Evolutionary conservation across 192 early-diverging fungal species (phyloP), one percentile per base, ranked within the genome.

Genomic region (Endogone sp.): DNA sequence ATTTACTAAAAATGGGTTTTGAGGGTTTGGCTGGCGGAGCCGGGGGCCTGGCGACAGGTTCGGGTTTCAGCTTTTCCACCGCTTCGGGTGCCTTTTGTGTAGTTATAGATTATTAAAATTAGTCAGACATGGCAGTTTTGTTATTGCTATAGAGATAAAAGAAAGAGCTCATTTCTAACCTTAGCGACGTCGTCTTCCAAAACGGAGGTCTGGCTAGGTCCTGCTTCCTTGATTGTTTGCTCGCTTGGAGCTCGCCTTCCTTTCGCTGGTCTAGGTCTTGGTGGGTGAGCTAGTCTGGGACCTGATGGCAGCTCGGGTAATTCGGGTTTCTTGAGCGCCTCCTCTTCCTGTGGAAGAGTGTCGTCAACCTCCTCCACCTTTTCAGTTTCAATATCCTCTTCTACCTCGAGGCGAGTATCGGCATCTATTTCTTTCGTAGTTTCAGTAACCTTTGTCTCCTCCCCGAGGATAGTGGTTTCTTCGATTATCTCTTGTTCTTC

Each of bases 1-100:
- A 79, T 62, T 79, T 79, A 30, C 60, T 66, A 69, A 79, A 79
- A 30, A 79, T 79, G 28, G 77, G 77, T 25, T 79, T 79, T 22
- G 71, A 30, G 0, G 77, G 77, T 58, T 79, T 79, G 21, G 69
- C 66, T 20, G 77, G 77, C 11, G 72, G 69, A 49, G 63, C 30
- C 26, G 67, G 59, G n/a, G 23, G 23, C 9, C 59, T 23, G 27
- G 59, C 59, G 37, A 13, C 37, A 44, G 37, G 37, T 60, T 60
- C 59, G 8, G 59, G 23, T 23, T 23, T 60, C 59, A 20, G 59
- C 20, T 60, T 20, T 60, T 60, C 59, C 6, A 60, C 59, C 9
- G 4, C 6, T 60, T 4, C 8, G 23, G 59, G n/a, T 60, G 9
- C n/a, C 59, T 60, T 44, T 4, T 13, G 37, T 4, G 13, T 44